Base-by-base conservation (phyloP, 1,284 basidiomycete species). In the Trichosporon faecale region DNA sequence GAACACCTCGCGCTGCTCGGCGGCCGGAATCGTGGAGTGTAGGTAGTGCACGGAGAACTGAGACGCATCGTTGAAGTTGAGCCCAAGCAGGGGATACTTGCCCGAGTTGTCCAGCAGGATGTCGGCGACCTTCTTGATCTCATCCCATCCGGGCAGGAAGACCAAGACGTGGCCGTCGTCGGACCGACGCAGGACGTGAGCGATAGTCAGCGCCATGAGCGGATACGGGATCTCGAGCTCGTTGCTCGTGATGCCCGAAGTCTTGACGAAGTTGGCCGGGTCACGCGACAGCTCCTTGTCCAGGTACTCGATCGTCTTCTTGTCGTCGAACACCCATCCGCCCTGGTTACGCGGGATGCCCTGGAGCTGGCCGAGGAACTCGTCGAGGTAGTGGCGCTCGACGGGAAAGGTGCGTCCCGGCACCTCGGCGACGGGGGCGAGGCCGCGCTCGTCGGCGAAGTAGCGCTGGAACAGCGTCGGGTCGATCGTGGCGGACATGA, bases 401-500 rank as follows among this genome's bases (percentile, higher is more conserved):
- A 98, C 95, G 5, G 95, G 94, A 86, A 90, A 97, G 12, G 93
- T 92, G 33, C 95, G 90, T 64, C 95, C 95, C n/a, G 95, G 93
- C 29, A 98, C 86, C 73, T 94, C 91, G 66, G 94, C 88, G 23
- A 95, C 89, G 40, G 88, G 88, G 0, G 93, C 91, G 14, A 85
- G 82, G 23, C 90, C 89, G 25, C 72, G 75, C 0, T 84, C 74
- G 37, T 88, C 85, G 77, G 91, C 88, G 85, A 98, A 98, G 85
- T 98, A 98, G 11, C 86, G 85, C 79, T 91, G 91, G 87, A 98
- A 98, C 35, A 97, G 87, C 0, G 88, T 88, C 1, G 95, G 91
- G 78, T 98, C 92, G 81, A 98, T 94, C 37, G 95, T 98, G 2
- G 95, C 95, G 77, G 93, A 96, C 95, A 98, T 98, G 68, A 98